These are phyloP conservation scores for Alternaria viburni DNA, from an alignment of 2,329 filamentous ascomycete genomes.

Conservation along the genomic window DNA sequence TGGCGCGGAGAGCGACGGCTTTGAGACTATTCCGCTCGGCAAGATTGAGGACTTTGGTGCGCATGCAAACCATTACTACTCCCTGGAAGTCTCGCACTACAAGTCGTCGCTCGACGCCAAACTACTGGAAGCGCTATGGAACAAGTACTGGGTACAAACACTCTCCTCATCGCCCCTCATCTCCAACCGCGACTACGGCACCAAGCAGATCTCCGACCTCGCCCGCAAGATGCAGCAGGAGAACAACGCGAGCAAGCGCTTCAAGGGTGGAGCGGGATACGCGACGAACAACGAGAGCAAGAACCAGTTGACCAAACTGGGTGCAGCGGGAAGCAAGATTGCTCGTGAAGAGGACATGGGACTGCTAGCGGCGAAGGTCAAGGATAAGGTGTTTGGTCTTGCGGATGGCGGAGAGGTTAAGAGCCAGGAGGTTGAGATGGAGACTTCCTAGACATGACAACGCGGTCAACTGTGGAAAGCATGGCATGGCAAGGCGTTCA, in stretches of 20 bases:
- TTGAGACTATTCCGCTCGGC: slow-evolving; percentile 82
- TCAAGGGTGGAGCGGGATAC: slow-evolving; percentile 26
- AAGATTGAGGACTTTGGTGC: slow-evolving; percentile 97
- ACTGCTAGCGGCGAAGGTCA: slow-evolving; percentile 66
- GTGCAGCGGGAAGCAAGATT: slow-evolving; percentile 67
- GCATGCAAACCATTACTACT: slow-evolving; percentile 88
- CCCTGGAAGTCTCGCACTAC: slow-evolving; percentile 89
- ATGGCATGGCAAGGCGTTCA: slow-evolving; percentile 16
- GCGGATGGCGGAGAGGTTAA: slow-evolving; percentile 10
- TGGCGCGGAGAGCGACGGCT: slow-evolving; percentile 62
- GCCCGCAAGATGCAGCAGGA: slow-evolving; percentile 79
- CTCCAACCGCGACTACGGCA: slow-evolving; percentile 90
- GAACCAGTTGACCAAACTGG: slow-evolving; percentile 63
- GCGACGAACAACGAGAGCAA: slow-evolving; percentile 13
- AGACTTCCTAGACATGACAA: slow-evolving; percentile 15
- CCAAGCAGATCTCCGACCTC: slow-evolving; percentile 89
- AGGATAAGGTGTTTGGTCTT: slow-evolving; percentile 64
- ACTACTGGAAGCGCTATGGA: slow-evolving; percentile 89
- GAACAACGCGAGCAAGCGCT: slow-evolving; percentile 50
- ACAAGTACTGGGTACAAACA: slow-evolving; percentile 99
- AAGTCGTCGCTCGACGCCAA: slow-evolving; percentile 90
- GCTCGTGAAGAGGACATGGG: slow-evolving; percentile 68
- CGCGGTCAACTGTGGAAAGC: neutral
- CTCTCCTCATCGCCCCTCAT: slow-evolving; percentile 88
- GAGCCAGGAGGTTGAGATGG: slow-evolving; percentile 40